phyloP scores from a whole-genome alignment of 257 asterid genomes.

The Misopates orontium region DNA sequence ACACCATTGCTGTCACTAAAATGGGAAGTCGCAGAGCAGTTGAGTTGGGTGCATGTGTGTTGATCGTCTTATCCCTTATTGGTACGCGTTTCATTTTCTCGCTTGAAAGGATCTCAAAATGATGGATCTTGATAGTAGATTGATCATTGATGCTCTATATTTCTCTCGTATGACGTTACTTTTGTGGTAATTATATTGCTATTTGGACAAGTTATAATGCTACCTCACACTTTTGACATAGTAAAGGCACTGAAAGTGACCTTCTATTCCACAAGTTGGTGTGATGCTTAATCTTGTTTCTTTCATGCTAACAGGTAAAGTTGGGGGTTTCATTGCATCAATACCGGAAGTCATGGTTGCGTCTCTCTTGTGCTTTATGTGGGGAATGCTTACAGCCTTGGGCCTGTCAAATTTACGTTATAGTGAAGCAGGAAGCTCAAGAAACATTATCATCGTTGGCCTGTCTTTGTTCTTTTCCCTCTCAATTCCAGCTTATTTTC shows the following conservation, averaged over 20 bases:
- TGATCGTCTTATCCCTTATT: conserved; percentile 73
- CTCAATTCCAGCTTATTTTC: conserved; percentile 88
- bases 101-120: not conserved
- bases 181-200: too few species aligned
- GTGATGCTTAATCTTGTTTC: not conserved
- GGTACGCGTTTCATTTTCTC: conserved; percentile 42
- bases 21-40: conserved; percentile 98
- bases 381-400: conserved; percentile 93
- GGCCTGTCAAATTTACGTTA: conserved; percentile 92
- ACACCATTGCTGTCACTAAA: conserved; percentile 97
- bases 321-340: conserved; percentile 94
- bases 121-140: not conserved
- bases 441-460: conserved; percentile 93
- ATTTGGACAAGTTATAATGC: too few species aligned
- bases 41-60: conserved; percentile 75
- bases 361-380: conserved; percentile 93
- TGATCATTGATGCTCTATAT: too few species aligned
- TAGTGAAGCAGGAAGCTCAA: conserved; percentile 97
- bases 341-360: conserved; percentile 95
- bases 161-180: too few species aligned
- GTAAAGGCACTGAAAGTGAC: too few species aligned
- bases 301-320: conserved; percentile 63
- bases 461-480: conserved; percentile 82
- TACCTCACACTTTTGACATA: too few species aligned
- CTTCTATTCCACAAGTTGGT: not conserved